Evolutionary conservation across 169 alveolate species (phyloP).

Genomic region (Eimeria acervulina): DNA sequence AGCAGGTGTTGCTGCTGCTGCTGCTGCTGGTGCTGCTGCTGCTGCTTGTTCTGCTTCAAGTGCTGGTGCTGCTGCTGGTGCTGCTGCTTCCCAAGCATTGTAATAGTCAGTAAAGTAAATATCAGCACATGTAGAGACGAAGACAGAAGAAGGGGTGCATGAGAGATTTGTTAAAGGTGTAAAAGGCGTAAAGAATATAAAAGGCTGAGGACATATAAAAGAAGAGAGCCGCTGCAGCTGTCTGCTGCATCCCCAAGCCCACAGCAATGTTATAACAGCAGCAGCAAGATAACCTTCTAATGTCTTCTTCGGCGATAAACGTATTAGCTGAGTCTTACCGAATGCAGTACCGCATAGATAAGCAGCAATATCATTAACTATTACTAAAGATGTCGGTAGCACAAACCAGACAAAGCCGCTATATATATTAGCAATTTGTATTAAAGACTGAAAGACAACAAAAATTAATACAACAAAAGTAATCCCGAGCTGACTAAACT

Average conservation of each 20-base stretch:
- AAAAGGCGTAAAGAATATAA: conserved; percentile 90
- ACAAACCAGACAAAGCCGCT: conserved; percentile 98
- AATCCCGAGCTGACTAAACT: conserved; percentile 96
- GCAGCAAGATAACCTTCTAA: conserved; percentile 98
- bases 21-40: too few relatives aligned
- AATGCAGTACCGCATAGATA: conserved; percentile 97
- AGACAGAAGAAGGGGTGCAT: conserved; percentile 86
- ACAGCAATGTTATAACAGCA: conserved; percentile 78
- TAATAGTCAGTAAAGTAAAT: too few relatives aligned
- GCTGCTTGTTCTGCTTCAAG: background rate
- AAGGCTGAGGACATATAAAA: conserved; percentile 95
- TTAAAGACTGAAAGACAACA: conserved; percentile 90
- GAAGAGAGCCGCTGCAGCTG: conserved; percentile 88
- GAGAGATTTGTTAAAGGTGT: conserved; percentile 82
- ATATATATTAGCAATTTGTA: conserved; percentile 95
- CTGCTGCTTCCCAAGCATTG: too few relatives aligned
- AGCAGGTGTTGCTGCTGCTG: background rate
- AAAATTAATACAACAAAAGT: conserved; percentile 90
- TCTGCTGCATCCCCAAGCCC: conserved; percentile 85
- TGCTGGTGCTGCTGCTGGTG: conserved; percentile 82
- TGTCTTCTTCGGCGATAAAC: conserved; percentile 99
- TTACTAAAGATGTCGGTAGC: conserved; percentile 96
- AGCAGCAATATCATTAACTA: conserved; percentile 97
- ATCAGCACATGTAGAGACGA: conserved; percentile 60
- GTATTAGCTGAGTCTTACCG: conserved; percentile 97